Conservation (phyloP, 192 early-diverging fungal species). For the Umbelopsis sp. region DNA sequence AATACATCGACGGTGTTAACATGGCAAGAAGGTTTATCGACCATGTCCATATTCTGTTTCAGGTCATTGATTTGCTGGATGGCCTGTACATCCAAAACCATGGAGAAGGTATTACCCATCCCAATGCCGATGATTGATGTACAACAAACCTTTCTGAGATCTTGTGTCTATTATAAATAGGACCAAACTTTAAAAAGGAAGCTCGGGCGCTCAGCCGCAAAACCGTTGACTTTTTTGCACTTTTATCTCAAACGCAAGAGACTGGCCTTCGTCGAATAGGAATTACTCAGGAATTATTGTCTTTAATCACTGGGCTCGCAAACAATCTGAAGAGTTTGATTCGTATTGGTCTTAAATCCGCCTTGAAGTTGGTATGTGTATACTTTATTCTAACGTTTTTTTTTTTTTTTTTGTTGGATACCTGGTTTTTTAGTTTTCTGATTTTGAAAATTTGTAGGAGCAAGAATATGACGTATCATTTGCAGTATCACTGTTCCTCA, state of each 20-base stretch:
- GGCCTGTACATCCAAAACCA: not conserved
- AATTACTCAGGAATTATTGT: constrained; percentile 84
- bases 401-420: no score
- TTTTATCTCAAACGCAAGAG: constrained; percentile 75
- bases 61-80: constrained; percentile 64
- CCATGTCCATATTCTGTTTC: constrained; percentile 82
- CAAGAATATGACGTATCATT: not conserved
- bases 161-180: constrained; percentile 23
- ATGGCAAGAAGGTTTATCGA: constrained; percentile 77
- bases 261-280: constrained; percentile 48
- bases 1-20: constrained; percentile 66
- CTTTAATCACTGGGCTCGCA: constrained; percentile 85
- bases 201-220: constrained; percentile 91
- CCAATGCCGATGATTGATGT: not conserved
- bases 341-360: constrained; percentile 81
- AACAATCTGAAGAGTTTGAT: constrained; percentile 91
- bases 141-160: not conserved
- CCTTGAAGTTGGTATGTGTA: constrained; percentile 74
- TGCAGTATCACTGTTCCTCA: not conserved
- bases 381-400: not conserved
- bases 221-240: constrained; percentile 89
- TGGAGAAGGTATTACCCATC: not conserved
- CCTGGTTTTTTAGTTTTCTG: no score
- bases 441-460: not conserved
- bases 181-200: constrained; percentile 73